Percentiles rank a stretch among this genome's conserved stretches.
Evolutionary conservation across 2,329 filamentous ascomycete genomes (phyloP).

Genomic region (Teratosphaeria viscida): DNA sequence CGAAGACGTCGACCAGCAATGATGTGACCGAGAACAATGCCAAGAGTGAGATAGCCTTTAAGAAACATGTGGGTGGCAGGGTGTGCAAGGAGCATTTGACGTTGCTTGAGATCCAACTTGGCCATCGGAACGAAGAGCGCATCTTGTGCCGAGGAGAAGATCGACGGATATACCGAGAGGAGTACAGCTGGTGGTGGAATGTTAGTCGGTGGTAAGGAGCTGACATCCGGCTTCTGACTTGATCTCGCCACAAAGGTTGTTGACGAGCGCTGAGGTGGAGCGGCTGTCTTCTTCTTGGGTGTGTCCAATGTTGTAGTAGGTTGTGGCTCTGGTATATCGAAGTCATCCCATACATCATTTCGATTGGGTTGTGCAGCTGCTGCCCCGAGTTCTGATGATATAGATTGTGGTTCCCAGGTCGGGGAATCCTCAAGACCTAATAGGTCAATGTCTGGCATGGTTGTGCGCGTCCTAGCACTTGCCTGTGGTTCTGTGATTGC

Average conservation of each 20-base stretch:
- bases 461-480: not conserved
- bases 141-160: slow-evolving; percentile 56
- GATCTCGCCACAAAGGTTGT: not conserved
- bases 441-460: slow-evolving; percentile 17
- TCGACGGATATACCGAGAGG: slow-evolving; percentile 61
- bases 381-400: not conserved
- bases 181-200: slow-evolving; percentile 80
- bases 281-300: not conserved
- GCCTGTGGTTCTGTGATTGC: not conserved
- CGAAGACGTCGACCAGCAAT: slow-evolving; percentile 75
- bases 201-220: slow-evolving; percentile 58
- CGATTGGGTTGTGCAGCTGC: not conserved
- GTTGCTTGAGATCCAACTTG: slow-evolving; percentile 37
- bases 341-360: slow-evolving; percentile 34
- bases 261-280: not conserved
- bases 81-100: slow-evolving; percentile 51
- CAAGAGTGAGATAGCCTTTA: slow-evolving; percentile 51
- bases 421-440: slow-evolving; percentile 22
- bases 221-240: not conserved
- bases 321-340: slow-evolving; percentile 18
- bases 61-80: slow-evolving; percentile 54
- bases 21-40: slow-evolving; percentile 62
- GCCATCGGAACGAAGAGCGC: slow-evolving; percentile 56
- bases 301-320: not conserved
- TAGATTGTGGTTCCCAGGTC: not conserved